Evolutionary conservation across 345 rosid species (phyloP), one percentile per base, ranked within the genome.

Genomic region (Erysimum cheiranthoides): DNA sequence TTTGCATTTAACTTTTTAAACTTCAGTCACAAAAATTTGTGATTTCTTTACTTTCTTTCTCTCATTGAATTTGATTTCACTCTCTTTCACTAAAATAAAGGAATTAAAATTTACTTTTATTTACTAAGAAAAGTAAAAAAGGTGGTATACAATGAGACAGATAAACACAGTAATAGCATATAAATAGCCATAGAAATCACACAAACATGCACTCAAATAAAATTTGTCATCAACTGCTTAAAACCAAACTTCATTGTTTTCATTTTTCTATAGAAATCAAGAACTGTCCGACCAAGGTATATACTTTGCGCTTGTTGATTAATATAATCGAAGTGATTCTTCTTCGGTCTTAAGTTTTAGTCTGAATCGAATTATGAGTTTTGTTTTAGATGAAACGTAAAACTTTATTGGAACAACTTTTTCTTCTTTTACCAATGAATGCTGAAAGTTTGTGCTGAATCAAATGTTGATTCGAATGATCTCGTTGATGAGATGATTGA

Each of bases 101-200:
- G 4, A 39, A 39, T 39, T 39, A 39, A 39, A 39, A 39, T 61
- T 10, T 3, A 18, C 31, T 11, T 38, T 38, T 10, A 3, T 21
- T 39, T 13, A n/a, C 2, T 8, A 27, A 43, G 13, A 10, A 27
- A 30, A 25, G 25, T 39, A 4, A 38, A 25, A n/a, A 31, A 39
- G 5, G 43, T 39, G 5, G 13, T 10, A 38, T 11, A 38, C 31
- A 38, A 21, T 10, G 12, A 57, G 12, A 14, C 12, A 42, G 8
- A 43, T 12, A 11, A 5, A 11, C 18, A 56, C 2, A n/a, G 11
- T 18, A 40, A 12, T 42, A 58, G 74, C 57, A 18, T 70, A 58
- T 58, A 45, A 70, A 54, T 45, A 32, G 46, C 66, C 74, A 32
- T 8, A 18, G 42, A n/a, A 32, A 27, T 57, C 56, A 57, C 66